Base-by-base conservation (phyloP, 2,329 filamentous ascomycete species). In the Canariomyces notabilis region DNA sequence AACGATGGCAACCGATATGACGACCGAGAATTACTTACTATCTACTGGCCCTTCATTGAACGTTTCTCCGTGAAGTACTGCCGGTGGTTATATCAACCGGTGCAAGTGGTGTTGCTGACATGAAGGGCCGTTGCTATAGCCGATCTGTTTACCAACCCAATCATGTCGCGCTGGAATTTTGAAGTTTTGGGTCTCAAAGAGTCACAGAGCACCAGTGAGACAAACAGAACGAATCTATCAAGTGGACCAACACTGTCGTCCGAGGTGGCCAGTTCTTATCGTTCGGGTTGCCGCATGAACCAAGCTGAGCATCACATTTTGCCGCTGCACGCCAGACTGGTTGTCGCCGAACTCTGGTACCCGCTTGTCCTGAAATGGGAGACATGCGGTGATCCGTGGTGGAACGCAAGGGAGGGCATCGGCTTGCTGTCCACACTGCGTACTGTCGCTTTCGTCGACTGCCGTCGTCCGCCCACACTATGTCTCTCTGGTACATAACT, bases 181-280 rank as follows among this genome's bases (percentile, higher is more conserved):
- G 46, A 36, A 41, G 41, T 22, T 15, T 9, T 32, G 23, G 19
- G 23, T 41, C 41, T 37, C 42, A n/a, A n/a, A n/a, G n/a, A n/a
- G n/a, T n/a, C n/a, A n/a, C n/a, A n/a, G n/a, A n/a, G n/a, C n/a
- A n/a, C n/a, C 44, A 41, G 44, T 51, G 48, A 48, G 44, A 44
- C 44, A 35, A 40, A 44, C 29, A 19, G 33, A 23, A 36, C 8
- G n/a, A 19, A 8, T 31, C n/a, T 6, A 19, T 40, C 20, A 31
- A 20, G 70, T 55, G 56, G 64, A n/a, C 69, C 33, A 29, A 38
- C 9, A 37, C n/a, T 21, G 23, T 42, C 44, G 40, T 37, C n/a
- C 20, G 36, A 33, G 37, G 38, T 19, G 11, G 18, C 16, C 29
- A 32, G 19, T 20, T 48, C 15, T 18, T 6, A 21, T 21, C 8